Base-by-base conservation (phyloP, 2,329 filamentous ascomycete species). In the Magnaporthales sp. region DNA sequence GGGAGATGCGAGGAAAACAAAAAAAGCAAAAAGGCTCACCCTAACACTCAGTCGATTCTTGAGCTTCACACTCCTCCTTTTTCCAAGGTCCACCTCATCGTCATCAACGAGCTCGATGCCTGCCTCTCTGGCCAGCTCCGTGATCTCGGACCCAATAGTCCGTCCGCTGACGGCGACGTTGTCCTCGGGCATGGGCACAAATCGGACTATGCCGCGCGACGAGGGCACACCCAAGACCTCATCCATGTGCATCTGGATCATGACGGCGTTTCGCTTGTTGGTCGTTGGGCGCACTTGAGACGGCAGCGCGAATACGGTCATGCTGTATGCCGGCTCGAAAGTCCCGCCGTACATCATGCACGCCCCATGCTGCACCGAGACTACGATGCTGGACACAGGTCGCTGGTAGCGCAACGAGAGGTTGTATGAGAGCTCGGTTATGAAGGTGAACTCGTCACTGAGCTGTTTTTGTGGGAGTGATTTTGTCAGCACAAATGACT, bases 251-350 rank as follows among this genome's bases (percentile, higher is more conserved):
- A 81, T 82, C 74, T 95, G 91, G 3, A 96, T 84, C 22, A 96
- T 78, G n/a, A 84, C 83, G 0, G 91, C 87, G 75, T 94, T 95
- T 69, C 64, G 87, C 75, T 91, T 90, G 78, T 97, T 97, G 65
- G 87, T 91, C 3, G 87, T 84, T 0, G 91, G 86, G 68, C 89
- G 88, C 67, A 95, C 79, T 70, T 91, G 84, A 11, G 82, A 82
- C 1, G 90, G 83, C 10, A 95, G 81, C 0, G 91, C 88, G 46
- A 85, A 89, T 68, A 97, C 85, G 38, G 86, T 89, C 73, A 96
- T 81, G 68, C 89, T 84, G 74, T 97, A 97, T 24, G 91, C 91
- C 3, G 91, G 90, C 64, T 93, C 89, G 69, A 91, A 90, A 5
- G 87, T 88, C 46, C 89, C 90, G 1, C 86, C 90, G 68, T 94